Evolutionary conservation across 176 grass and related monocot genomes (phyloP), one percentile per base, ranked within the genome.

Genomic region (Pharus latifolius): DNA sequence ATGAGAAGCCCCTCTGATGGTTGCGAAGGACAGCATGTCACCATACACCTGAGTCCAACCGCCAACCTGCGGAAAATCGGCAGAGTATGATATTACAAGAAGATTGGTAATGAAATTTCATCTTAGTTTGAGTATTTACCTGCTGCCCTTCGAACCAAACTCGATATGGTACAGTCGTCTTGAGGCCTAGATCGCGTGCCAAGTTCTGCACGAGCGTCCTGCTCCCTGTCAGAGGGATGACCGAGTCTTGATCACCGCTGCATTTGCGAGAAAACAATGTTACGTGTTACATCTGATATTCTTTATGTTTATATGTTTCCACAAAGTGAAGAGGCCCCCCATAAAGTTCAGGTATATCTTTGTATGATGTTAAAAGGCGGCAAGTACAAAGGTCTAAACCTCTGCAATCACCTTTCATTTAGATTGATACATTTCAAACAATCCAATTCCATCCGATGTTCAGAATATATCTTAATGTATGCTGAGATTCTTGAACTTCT

Each of bases 61-160:
- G 22, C 95, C 95, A 63, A 99, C 95, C 95, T 99, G 64, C 17
- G 73, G 40, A 34, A 12, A 51, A 56, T 30, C 18, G 22, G 42
- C 1, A 49, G 65, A 44, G 15, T 30, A 62, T 24, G 8, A 28
- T 13, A 61, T 27, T 34, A 60, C 33, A 13, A 4, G 29, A 12
- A 7, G 40, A 20, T 13, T 4, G 75, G 63, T 37, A 6, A 4
- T 10, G 31, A 42, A 56, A 57, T 25, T 45, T 10, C 5, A 13
- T 33, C 40, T 5, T 28, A 56, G 40, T 23, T 55, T 70, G 64
- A 27, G 50, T 4, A 17, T 18, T 38, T 59, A 94, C 95, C 90
- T 99, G 95, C 69, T 99, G 86, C 48, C 90, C 87, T 74, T 94
- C 79, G 1, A 99, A 99, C 95, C 95, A 99, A 30, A 99, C 95